These are phyloP conservation scores for Oldenlandia corymbosa DNA, from an alignment of 257 asterid species.

Conservation along the genomic window DNA sequence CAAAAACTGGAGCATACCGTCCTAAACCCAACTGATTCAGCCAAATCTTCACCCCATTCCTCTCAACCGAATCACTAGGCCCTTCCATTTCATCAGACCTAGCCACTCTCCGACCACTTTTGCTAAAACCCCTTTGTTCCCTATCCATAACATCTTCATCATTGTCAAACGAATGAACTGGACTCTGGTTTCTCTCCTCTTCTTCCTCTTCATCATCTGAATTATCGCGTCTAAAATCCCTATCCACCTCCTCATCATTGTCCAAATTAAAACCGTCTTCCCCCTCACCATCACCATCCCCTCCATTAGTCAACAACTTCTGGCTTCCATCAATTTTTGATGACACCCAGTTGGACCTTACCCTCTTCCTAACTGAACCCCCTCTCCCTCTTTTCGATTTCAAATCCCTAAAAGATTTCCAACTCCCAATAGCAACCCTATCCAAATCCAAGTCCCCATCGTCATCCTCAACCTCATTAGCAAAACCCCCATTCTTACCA, in stretches of 20 bases:
- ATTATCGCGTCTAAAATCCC: constrained; percentile 34
- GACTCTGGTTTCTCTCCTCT: constrained; percentile 49
- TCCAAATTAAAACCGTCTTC: constrained; percentile 13
- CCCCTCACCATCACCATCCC: constrained; percentile 1
- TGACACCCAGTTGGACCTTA: constrained; percentile 63
- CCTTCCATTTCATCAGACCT: constrained; percentile 38
- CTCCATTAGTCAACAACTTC: constrained; percentile 23
- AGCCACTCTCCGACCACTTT: constrained; percentile 46
- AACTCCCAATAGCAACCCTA: constrained; percentile 21
- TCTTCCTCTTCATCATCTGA: constrained; percentile 42
- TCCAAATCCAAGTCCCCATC: constrained; percentile 22
- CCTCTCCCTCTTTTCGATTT: constrained; percentile 13
- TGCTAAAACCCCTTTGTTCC: constrained; percentile 53
- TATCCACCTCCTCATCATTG: constrained; percentile 19
- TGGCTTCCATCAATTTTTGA: constrained; percentile 17
- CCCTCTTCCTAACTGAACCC: constrained; percentile 35
- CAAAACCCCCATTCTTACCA: constrained; percentile 2
- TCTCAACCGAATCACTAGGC: constrained; percentile 38
- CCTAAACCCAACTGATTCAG: constrained; percentile 64
- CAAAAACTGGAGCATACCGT: constrained; percentile 60
- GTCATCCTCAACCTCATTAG: constrained; percentile 4
- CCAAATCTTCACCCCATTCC: constrained; percentile 64
- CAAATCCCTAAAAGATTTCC: constrained; percentile 15
- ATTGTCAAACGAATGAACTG: constrained; percentile 50
- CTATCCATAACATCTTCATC: constrained; percentile 5